Base-by-base conservation (phyloP, 306 rosid genomes). In the Gastrolobium bilobum region DNA sequence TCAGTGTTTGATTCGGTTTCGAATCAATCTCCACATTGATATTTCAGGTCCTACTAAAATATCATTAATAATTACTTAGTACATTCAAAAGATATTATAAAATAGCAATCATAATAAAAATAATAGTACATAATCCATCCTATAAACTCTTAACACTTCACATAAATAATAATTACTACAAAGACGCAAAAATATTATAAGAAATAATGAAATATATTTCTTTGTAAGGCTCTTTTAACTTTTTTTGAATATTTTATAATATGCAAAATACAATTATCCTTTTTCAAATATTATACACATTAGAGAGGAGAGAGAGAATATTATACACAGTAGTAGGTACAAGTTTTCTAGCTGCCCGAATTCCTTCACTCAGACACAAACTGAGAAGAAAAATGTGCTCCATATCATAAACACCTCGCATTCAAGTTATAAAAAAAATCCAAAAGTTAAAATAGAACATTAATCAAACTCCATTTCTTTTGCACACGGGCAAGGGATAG, bases 401-500 rank as follows among this genome's bases (percentile, higher is more conserved):
- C 71, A 72, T 7, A 31, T 37, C 31, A 66, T 62, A 72, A 82
- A 29, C 65, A 59, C 30, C 29, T 70, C 51, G 46, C 82, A 85
- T 70, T 71, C 75, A 81, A 71, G 73, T 52, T 37, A 71, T 75
- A 80, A 46, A 62, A 62, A 80, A 46, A 62, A 62, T 34, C 58
- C 79, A 84, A 84, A 80, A 79, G 83, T 75, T 47, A 31, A 69
- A 79, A 72, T 43, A 79, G 61, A 20, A 73, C 78, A 87, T 53
- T 73, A 75, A 54, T 73, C 79, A 89, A 61, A 75, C 85, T 79
- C 80, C 71, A 33, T 68, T 87, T 87, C 39, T 86, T 74, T 85
- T 73, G 64, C 91, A 90, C 81, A 79, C 88, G 79, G 85, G 85
- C 63, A 83, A 83, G 92, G 89, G 90, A 90, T 57, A 73, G 56